Base-by-base conservation (phyloP, 78 protist genomes). In the Parvularia atlantis region DNA sequence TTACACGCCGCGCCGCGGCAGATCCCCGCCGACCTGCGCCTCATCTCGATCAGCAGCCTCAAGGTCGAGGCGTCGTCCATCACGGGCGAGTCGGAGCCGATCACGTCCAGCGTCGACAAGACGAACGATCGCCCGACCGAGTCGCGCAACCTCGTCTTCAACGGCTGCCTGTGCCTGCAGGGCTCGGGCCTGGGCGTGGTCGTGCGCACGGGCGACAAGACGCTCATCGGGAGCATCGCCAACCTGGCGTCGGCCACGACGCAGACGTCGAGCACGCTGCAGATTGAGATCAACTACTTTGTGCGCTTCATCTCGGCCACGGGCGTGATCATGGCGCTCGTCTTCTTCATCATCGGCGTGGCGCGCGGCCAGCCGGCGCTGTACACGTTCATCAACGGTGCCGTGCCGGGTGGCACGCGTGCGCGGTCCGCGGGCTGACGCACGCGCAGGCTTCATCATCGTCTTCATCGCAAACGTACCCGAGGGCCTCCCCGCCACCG, bases 61-160 rank as follows among this genome's bases (percentile, higher is more conserved):
- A 66, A 69, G 36, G 77, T 82, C 28, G 58, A 2, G 48, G 71
- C 41, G 36, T 59, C 91, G 7, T 81, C 90, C 20, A 70, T 95
- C 30, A 91, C 96, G 0, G 99, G 99, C 26, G 99, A 95, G 64
- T 33, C 77, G 26, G 95, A 90, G 48, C 89, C 95, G 6, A 85
- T 74, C 35, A 36, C 78, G 20, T 69, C 91, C 36, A 62, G 78
- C 37, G 40, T 43, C 43, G 75, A 75, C n/a, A 56, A 61, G n/a
- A 66, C 89, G 6, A 62, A 77, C 73, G 77, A 73, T 4, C 85
- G 71, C 72, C 81, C 84, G 39, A 50, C 77, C 50, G 92, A 90
- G 59, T 66, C 93, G 1, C 57, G 40, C 26, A 86, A 88, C 71
- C 63, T 91, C 13, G 90, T 88, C 28, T 90, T 90, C 73, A 70